A percentile compares a stretch with the other conserved stretches of the same genome.
Conservation (phyloP, 345 rosid species). For the Hirschfeldia incana region DNA sequence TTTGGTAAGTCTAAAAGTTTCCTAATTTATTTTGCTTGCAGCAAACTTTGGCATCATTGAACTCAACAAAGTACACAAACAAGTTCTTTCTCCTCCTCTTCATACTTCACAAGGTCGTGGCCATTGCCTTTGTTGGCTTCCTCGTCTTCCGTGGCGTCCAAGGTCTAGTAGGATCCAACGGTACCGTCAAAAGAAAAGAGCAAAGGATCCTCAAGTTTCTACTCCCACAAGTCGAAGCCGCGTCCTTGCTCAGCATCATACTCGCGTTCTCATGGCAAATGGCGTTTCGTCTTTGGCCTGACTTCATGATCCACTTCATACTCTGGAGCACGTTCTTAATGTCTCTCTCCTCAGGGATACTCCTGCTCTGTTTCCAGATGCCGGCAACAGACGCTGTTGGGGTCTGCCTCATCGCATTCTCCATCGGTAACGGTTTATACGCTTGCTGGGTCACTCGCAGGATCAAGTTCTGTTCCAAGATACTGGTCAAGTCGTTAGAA, state of each 20-base stretch:
- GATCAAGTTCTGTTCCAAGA: slow-evolving; percentile 57
- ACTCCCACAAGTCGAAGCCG: slow-evolving; percentile 91
- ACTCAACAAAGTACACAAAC: slow-evolving; percentile 85
- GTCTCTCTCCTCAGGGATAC: slow-evolving; percentile 84
- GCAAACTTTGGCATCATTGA: slow-evolving; percentile 60
- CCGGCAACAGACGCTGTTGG: slow-evolving; percentile 83
- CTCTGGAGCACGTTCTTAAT: slow-evolving; percentile 72
- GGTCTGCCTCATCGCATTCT: slow-evolving; percentile 70
- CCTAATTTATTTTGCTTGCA: slow-evolving; percentile 30
- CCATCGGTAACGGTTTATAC: slow-evolving; percentile 84
- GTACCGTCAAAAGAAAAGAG: slow-evolving; percentile 51
- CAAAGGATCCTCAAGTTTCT: slow-evolving; percentile 52
- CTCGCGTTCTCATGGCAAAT: slow-evolving; percentile 91
- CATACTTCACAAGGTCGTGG: slow-evolving; percentile 63
- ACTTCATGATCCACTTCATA: slow-evolving; percentile 78
- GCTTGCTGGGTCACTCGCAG: slow-evolving; percentile 85
- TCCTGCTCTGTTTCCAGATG: slow-evolving; percentile 85
- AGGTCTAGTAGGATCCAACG: slow-evolving; percentile 65
- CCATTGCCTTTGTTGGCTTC: slow-evolving; percentile 69
- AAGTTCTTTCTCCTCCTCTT: slow-evolving; percentile 67
- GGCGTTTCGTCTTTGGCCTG: slow-evolving; percentile 74
- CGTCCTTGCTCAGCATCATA: slow-evolving; percentile 73
- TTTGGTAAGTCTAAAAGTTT: slow-evolving; percentile 2
- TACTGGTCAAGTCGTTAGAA: slow-evolving; percentile 64
- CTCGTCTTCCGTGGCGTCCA: slow-evolving; percentile 85